phyloP scores from a whole-genome alignment of 371 early-diverging fungal species.

The Smittium culicis region DNA sequence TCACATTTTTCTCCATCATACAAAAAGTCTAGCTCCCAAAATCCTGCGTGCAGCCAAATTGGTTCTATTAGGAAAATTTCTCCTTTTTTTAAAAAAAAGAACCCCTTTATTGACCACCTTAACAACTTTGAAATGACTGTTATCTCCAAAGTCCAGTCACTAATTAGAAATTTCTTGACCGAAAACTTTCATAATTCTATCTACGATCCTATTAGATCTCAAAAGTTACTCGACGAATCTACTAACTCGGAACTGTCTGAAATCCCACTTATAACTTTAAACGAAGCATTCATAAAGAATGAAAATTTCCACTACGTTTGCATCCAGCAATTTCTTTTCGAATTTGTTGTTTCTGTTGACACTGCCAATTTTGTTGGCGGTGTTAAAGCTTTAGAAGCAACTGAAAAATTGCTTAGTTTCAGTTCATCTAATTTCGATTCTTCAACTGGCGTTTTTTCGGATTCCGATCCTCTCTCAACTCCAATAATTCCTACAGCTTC shows the following conservation, averaged over 20 bases:
- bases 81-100: not conserved
- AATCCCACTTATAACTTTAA: not conserved
- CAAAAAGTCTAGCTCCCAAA: not conserved
- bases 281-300: not conserved
- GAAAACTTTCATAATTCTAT: no score
- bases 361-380: not conserved
- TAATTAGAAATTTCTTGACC: not conserved
- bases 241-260: not conserved
- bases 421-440: not conserved
- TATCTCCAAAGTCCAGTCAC: not conserved
- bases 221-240: not conserved
- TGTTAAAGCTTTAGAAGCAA: not conserved
- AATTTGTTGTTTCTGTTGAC: not conserved
- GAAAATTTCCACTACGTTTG: not conserved
- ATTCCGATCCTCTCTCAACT: not conserved
- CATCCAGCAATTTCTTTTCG: not conserved
- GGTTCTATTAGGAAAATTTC: not conserved
- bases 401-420: not conserved
- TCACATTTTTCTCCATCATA: not conserved
- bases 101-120: not conserved
- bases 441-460: no score
- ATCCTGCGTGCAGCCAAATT: not conserved
- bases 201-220: not conserved
- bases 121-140: not conserved
- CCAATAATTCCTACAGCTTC: not conserved